Conservation (phyloP, 331 rosid genomes). For the Rhamnella rubrinervis region DNA sequence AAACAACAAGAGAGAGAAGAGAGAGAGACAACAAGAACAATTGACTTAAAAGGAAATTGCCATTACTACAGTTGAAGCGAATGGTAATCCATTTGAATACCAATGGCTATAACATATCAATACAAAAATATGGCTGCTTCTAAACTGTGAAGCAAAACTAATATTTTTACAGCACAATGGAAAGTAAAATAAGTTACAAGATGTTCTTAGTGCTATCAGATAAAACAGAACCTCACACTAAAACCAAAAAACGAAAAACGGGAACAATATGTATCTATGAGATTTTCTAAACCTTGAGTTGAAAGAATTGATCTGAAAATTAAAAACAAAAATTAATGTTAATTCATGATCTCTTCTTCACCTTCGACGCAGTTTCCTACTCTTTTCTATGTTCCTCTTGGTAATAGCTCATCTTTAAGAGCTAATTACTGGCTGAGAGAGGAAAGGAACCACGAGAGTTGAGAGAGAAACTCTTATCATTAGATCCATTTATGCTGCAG, state of each 20-base stretch:
- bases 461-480: constrained; percentile 37
- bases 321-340: constrained; percentile 19
- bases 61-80: no score
- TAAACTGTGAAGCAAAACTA: constrained; percentile 11
- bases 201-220: not conserved
- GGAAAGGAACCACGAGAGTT: constrained; percentile 42
- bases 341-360: not conserved
- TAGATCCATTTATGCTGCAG: constrained; percentile 44
- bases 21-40: no score
- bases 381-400: not conserved
- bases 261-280: constrained; percentile 31
- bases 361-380: constrained; percentile 1
- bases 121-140: constrained; percentile 1
- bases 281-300: constrained; percentile 34
- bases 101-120: constrained; percentile 1
- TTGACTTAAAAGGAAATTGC: no score
- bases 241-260: constrained; percentile 10
- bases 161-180: constrained; percentile 18
- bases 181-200: not conserved
- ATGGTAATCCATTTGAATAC: no score
- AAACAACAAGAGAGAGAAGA: no score
- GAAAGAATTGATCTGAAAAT: constrained; percentile 47
- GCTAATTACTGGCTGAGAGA: constrained; percentile 40
- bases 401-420: not conserved
- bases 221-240: not conserved